Percentiles rank a stretch among this genome's conserved stretches.
These are phyloP conservation scores for Cryptosporidium meleagridis DNA, from an alignment of 169 alveolate species.

Conservation along the genomic window DNA sequence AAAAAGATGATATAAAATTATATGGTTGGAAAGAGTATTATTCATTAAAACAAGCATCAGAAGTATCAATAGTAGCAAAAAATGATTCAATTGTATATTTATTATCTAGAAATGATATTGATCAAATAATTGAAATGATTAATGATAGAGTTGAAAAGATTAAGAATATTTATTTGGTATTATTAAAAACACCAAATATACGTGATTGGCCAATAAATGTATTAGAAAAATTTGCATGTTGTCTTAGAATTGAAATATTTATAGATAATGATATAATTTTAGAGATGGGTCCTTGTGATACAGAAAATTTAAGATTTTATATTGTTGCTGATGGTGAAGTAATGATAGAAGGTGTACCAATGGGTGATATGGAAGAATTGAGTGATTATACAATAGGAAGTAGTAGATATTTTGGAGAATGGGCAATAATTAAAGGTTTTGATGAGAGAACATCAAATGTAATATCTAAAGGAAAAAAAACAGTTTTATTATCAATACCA, in stretches of 20 bases:
- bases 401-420: slow-evolving; percentile 60
- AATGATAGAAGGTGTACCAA: slow-evolving; percentile 34
- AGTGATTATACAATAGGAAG: slow-evolving; percentile 28
- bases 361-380: slow-evolving; percentile 46
- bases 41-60: slow-evolving; percentile 22
- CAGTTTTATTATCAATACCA: slow-evolving; percentile 32
- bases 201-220: slow-evolving; percentile 61
- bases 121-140: slow-evolving; percentile 18
- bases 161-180: slow-evolving; percentile 19
- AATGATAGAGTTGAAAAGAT: slow-evolving; percentile 48
- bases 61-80: slow-evolving; percentile 31
- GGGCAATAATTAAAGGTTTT: slow-evolving; percentile 55
- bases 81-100: slow-evolving; percentile 16
- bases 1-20: slow-evolving; percentile 2
- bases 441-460: slow-evolving; percentile 53
- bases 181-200: slow-evolving; percentile 51
- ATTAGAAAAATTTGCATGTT: slow-evolving; percentile 26
- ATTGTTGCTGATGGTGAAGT: slow-evolving; percentile 50
- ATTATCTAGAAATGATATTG: slow-evolving; percentile 12
- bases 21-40: slow-evolving; percentile 63
- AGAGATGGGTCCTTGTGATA: slow-evolving; percentile 65
- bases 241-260: slow-evolving; percentile 37
- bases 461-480: background rate
- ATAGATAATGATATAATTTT: slow-evolving; percentile 18
- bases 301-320: slow-evolving; percentile 19